phyloP scores from a whole-genome alignment of 345 rosid genomes.

The Trapa incisa region DNA sequence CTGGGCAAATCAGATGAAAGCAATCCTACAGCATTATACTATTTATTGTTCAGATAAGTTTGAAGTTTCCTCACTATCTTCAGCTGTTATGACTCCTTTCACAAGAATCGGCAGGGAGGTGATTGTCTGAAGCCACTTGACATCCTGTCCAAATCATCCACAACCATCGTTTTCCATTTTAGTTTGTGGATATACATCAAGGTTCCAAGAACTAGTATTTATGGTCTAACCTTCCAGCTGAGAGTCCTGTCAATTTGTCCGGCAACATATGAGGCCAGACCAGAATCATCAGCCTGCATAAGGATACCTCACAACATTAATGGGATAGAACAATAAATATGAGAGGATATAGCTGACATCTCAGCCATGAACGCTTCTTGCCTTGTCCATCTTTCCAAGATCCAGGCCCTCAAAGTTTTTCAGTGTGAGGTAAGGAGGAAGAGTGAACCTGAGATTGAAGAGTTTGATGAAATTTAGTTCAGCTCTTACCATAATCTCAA shows the following conservation, averaged over 20 bases:
- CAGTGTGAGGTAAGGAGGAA: conserved; percentile 59
- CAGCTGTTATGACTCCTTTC: conserved; percentile 86
- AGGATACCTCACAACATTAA: not conserved
- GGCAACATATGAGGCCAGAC: conserved; percentile 75
- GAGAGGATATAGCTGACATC: no score
- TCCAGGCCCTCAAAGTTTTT: conserved; percentile 16
- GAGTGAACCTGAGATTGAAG: conserved; percentile 38
- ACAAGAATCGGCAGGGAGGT: conserved; percentile 82
- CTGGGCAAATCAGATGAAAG: not conserved
- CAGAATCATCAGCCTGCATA: conserved; percentile 20
- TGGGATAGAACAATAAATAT: not conserved
- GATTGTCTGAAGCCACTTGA: conserved; percentile 56
- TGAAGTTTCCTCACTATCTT: conserved; percentile 46
- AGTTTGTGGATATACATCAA: no score
- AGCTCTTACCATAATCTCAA: not conserved
- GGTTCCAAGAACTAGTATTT: no score
- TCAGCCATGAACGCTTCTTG: conserved; percentile 9
- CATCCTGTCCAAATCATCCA: conserved; percentile 34
- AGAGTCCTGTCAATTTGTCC: conserved; percentile 71
- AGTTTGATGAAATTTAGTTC: not conserved
- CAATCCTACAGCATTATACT: not conserved
- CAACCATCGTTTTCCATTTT: no score
- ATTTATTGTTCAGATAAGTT: not conserved
- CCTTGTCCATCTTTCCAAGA: conserved; percentile 71
- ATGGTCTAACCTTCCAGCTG: conserved; percentile 64